These are phyloP conservation scores for Tilletia caries DNA, from an alignment of 1,284 basidiomycete species.

Conservation along the genomic window DNA sequence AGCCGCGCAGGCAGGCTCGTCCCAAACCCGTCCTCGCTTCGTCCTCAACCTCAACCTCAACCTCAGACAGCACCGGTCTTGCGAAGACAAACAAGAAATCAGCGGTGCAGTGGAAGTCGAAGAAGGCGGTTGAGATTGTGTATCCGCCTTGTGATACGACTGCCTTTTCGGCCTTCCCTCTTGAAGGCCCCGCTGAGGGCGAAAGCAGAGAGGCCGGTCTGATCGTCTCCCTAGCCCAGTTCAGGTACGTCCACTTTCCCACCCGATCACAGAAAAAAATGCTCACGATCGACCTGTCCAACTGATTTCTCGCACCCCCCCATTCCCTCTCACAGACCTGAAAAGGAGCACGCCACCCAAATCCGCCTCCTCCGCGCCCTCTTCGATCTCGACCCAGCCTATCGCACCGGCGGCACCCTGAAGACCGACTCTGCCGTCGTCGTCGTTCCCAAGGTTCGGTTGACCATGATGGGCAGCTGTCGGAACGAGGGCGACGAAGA, in stretches of 20 bases:
- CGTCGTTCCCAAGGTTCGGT: conserved; percentile 13
- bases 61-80: neutral
- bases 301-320: too few species aligned
- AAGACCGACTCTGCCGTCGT: conserved; percentile 27
- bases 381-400: conserved; percentile 64
- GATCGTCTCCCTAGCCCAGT: conserved; percentile 66
- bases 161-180: conserved; percentile 65
- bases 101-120: neutral
- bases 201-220: neutral
- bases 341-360: conserved; percentile 88
- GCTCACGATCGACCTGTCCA: too few species aligned
- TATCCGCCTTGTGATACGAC: conserved; percentile 90
- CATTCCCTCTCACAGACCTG: conserved; percentile 61
- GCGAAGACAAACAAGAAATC: neutral
- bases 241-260: conserved; percentile 20
- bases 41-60: neutral
- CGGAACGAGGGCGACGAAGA: conserved; percentile 72
- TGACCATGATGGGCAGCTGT: conserved; percentile 75
- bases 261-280: too few species aligned
- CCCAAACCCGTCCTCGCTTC: conserved; percentile 54
- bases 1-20: conserved; percentile 17
- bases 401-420: conserved; percentile 24
- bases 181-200: conserved; percentile 56
- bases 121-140: conserved; percentile 59
- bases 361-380: conserved; percentile 68